Evolutionary conservation across 2,329 filamentous ascomycete genomes (phyloP).

Genomic region (Fusarium coffeatum): DNA sequence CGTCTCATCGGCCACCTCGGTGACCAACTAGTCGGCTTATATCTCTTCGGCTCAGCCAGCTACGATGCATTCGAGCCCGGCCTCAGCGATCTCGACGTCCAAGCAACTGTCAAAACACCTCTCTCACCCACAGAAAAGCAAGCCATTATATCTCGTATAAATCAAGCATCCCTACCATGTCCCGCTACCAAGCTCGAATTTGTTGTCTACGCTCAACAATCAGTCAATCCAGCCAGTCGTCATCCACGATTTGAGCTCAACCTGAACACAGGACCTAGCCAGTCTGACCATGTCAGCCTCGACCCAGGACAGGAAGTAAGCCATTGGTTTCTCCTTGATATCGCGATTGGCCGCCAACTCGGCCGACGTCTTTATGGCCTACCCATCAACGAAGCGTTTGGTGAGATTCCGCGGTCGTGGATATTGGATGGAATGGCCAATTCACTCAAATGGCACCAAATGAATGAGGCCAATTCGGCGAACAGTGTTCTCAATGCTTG

Average conservation of each 20-base stretch:
- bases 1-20: not conserved
- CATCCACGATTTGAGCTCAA: constrained; percentile 23
- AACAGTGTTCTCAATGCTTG: constrained; percentile 23
- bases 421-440: constrained; percentile 7
- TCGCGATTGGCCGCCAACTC: constrained; percentile 9
- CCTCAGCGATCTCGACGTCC: constrained; percentile 19
- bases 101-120: not conserved
- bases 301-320: constrained; percentile 11
- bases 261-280: constrained; percentile 16
- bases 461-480: not conserved
- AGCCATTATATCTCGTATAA: not conserved
- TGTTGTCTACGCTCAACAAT: constrained; percentile 6
- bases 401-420: not conserved
- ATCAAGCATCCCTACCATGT: not conserved
- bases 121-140: not conserved
- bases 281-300: constrained; percentile 10
- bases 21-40: constrained; percentile 10
- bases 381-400: not conserved
- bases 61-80: constrained; percentile 12
- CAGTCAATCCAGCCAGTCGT: not conserved
- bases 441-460: constrained; percentile 14
- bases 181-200: constrained; percentile 24
- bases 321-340: constrained; percentile 24
- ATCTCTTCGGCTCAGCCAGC: constrained; percentile 28
- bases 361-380: constrained; percentile 4